phyloP scores from a whole-genome alignment of 805 yeast genomes.

The Metschnikowia kunwiensis region DNA sequence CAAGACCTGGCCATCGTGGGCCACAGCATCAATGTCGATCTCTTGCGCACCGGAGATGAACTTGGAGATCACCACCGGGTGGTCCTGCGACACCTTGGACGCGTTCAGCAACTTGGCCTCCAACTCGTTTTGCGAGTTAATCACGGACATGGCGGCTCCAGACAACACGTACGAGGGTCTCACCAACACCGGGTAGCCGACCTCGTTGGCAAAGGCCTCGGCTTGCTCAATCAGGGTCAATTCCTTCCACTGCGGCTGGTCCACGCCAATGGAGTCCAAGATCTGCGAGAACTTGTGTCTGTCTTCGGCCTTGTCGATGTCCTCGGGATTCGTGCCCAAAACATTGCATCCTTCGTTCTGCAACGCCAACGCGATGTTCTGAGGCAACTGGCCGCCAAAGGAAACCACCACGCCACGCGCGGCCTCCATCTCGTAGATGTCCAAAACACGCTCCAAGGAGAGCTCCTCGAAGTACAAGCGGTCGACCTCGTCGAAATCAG shows the following conservation, averaged over 20 bases:
- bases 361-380: constrained; percentile 86
- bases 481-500: constrained; percentile 98
- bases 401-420: constrained; percentile 91
- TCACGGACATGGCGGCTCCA: constrained; percentile 98
- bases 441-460: constrained; percentile 93
- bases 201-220: constrained; percentile 75
- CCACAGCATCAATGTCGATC: constrained; percentile 97
- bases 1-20: constrained; percentile 78
- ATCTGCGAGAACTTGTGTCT: constrained; percentile 96
- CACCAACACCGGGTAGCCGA: constrained; percentile 92
- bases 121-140: constrained; percentile 73
- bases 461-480: constrained; percentile 94
- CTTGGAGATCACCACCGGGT: constrained; percentile 96
- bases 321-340: constrained; percentile 90
- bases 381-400: constrained; percentile 98
- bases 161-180: constrained; percentile 97
- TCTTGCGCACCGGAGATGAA: constrained; percentile 95
- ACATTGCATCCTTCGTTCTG: constrained; percentile 83
- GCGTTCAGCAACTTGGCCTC: constrained; percentile 82
- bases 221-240: constrained; percentile 85
- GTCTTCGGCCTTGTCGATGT: constrained; percentile 96
- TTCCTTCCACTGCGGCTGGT: constrained; percentile 98
- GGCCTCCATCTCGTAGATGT: constrained; percentile 88
- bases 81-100: constrained; percentile 88
- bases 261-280: constrained; percentile 87